Evolutionary conservation across 495 filamentous ascomycete genomes (phyloP).

Genomic region (Penicillium cataractarum): DNA sequence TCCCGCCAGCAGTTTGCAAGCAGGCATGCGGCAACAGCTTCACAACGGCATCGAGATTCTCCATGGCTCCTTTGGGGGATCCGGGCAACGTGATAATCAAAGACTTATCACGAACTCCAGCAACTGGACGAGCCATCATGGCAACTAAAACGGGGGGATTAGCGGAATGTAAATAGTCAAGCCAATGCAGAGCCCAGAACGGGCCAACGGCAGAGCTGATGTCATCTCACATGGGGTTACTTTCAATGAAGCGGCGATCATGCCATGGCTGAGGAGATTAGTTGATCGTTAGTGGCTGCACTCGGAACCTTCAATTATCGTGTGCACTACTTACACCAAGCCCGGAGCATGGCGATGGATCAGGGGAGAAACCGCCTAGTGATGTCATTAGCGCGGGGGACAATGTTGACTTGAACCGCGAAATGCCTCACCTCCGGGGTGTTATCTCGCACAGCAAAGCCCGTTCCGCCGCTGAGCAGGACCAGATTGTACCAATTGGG

Average conservation of each 20-base stretch:
- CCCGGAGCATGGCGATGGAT: conserved; percentile 88
- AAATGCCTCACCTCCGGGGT: conserved; percentile 76
- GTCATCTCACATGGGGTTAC: conserved; percentile 82
- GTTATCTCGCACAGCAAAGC: conserved; percentile 84
- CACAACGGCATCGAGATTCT: conserved; percentile 91
- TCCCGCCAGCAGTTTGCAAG: conserved; percentile 78
- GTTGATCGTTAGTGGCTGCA: conserved; percentile 30
- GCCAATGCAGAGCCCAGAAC: neutral
- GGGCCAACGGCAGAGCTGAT: conserved; percentile 13
- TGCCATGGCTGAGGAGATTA: conserved; percentile 69
- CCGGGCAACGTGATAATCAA: conserved; percentile 91
- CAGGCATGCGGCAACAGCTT: conserved; percentile 94
- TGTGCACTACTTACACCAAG: conserved; percentile 65
- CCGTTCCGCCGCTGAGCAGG: conserved; percentile 88
- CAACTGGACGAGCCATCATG: conserved; percentile 95
- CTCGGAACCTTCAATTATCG: conserved; percentile 3
- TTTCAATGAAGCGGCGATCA: conserved; percentile 82
- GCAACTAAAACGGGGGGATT: conserved; percentile 64
- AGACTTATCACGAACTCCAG: conserved; percentile 81
- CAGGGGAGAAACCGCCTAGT: conserved; percentile 75
- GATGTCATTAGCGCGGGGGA: conserved; percentile 28
- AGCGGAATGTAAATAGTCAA: conserved; percentile 25
- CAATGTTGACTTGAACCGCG: neutral
- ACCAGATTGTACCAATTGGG: conserved; percentile 69
- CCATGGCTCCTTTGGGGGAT: conserved; percentile 93